Percentiles rank a stretch among this genome's conserved stretches.
phyloP scores from a whole-genome alignment of 2,329 filamentous ascomycete species.

The Hymenoscyphus fraxineus region DNA sequence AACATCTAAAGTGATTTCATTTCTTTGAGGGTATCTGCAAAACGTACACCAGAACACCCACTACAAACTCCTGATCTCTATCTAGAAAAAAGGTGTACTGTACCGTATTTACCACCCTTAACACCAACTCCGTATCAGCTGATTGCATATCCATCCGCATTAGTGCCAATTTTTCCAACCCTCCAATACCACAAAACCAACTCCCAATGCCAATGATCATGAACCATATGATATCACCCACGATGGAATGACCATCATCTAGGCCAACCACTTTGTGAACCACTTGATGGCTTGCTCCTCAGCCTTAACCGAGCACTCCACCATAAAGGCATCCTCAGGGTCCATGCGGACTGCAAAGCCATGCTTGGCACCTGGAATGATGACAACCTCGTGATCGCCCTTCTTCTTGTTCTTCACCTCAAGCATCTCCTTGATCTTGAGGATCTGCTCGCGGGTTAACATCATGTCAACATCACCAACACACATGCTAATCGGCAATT shows the following conservation, averaged over 20 bases:
- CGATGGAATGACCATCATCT: too few species aligned
- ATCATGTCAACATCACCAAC: conserved; percentile 42
- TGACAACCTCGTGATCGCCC: conserved; percentile 33
- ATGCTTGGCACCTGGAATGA: conserved; percentile 40
- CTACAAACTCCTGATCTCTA: too few species aligned
- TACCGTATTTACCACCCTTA: too few species aligned
- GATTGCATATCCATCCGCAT: not conserved
- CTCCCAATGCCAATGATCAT: too few species aligned
- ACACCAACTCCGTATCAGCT: not conserved
- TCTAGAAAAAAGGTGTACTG: too few species aligned
- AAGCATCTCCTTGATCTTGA: conserved; percentile 22
- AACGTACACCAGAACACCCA: too few species aligned
- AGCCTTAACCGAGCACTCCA: conserved; percentile 33
- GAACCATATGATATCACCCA: too few species aligned
- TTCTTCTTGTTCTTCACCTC: conserved; percentile 26
- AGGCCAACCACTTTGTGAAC: conserved; percentile 32
- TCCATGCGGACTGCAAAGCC: conserved; percentile 40
- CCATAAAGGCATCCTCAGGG: conserved; percentile 35
- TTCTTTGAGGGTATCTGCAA: not conserved
- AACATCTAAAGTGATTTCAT: not conserved
- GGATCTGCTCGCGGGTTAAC: conserved; percentile 32
- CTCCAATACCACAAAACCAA: too few species aligned
- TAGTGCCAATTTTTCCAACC: too few species aligned
- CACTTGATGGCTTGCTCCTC: conserved; percentile 40
- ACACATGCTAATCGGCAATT: conserved; percentile 43